Conservation (phyloP, 164 flowering plant species). For the Chimonanthus praecox region DNA sequence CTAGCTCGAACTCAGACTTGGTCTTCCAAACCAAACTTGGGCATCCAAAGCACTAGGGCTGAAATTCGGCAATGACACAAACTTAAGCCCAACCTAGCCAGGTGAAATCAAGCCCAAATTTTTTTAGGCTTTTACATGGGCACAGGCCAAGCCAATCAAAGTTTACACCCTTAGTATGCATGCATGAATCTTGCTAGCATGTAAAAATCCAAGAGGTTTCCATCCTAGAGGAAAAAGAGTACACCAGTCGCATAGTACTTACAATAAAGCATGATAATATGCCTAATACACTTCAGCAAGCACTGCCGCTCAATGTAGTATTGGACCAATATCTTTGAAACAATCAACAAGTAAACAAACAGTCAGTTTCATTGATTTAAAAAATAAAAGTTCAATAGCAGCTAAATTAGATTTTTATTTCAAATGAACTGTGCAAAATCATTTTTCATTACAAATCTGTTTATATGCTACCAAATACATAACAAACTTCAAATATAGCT, state of each 20-base stretch:
- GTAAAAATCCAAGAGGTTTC: background rate
- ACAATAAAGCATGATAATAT: slow-evolving; percentile 69
- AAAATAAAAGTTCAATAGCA: no score
- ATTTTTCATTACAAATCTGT: background rate
- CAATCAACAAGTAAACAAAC: slow-evolving; percentile 4
- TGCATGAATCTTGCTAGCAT: background rate
- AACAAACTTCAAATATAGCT: background rate
- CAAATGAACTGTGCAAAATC: no score
- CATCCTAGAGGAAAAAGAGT: background rate
- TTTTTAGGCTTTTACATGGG: background rate
- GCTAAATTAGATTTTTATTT: no score
- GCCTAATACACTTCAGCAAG: slow-evolving; percentile 85
- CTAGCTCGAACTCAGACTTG: no score
- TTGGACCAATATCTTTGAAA: slow-evolving; percentile 55
- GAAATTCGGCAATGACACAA: background rate
- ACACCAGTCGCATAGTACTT: slow-evolving; percentile 11
- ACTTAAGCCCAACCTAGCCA: background rate
- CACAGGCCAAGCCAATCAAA: background rate
- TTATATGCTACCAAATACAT: background rate
- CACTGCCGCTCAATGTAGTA: slow-evolving; percentile 89
- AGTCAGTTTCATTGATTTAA: background rate
- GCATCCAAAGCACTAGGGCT: background rate
- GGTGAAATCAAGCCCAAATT: background rate
- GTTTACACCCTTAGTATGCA: background rate
- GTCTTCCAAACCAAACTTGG: no score